Percentiles rank a stretch among this genome's conserved stretches.
These are phyloP conservation scores for Leptographium procerum DNA, from an alignment of 2,329 filamentous ascomycete species.

Conservation along the genomic window DNA sequence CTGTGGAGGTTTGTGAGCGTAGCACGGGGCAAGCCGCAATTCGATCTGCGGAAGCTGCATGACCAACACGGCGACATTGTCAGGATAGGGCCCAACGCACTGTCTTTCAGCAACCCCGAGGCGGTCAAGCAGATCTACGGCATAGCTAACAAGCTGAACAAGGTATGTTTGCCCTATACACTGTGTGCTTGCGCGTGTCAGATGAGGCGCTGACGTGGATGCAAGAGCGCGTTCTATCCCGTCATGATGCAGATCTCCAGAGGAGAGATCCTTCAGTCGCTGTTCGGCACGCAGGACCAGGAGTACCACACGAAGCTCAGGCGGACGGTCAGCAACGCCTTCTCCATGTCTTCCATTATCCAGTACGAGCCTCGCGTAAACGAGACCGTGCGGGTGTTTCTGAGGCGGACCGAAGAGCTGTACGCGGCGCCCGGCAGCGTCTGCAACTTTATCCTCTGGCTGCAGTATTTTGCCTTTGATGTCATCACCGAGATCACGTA, in stretches of 20 bases:
- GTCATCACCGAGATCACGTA: constrained; percentile 40
- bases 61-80: background rate
- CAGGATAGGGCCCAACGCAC: background rate
- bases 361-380: constrained; percentile 38
- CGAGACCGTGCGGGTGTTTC: constrained; percentile 30
- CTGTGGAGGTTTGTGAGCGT: too few relatives aligned
- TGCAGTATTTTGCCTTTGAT: constrained; percentile 39
- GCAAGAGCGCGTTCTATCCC: constrained; percentile 5
- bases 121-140: background rate
- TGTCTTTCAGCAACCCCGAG: background rate
- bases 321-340: constrained; percentile 10
- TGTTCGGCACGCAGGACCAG: constrained; percentile 5
- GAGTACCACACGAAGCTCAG: constrained; percentile 6
- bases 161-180: background rate
- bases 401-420: constrained; percentile 22
- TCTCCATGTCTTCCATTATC: constrained; percentile 29
- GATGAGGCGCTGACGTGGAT: background rate
- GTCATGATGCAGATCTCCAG: constrained; percentile 4
- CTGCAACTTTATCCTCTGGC: constrained; percentile 29
- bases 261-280: constrained; percentile 3
- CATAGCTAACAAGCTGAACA: background rate
- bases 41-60: too few relatives aligned
- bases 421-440: constrained; percentile 17
- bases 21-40: too few relatives aligned
- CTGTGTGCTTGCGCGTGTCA: background rate